Evolutionary conservation across 352 stramenopile genomes (phyloP), one percentile per base, ranked within the genome.

Genomic region (Sclerospora graminicola): DNA sequence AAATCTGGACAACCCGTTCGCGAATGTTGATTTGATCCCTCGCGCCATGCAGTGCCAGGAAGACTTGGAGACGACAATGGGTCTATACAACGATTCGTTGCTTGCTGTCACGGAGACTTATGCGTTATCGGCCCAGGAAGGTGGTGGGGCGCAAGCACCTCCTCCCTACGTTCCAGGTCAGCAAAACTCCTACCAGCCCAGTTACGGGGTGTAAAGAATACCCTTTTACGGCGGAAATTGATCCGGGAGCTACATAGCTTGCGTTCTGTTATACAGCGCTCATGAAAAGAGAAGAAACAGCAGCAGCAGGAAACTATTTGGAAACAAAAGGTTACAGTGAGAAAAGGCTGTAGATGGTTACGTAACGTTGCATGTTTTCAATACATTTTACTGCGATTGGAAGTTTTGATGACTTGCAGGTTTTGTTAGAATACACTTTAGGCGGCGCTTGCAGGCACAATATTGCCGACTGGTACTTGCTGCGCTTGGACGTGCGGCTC

Each of bases 1-100:
- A n/a, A 89, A 89, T 58, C 26, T 90, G 62, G 81, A 93, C 62
- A 93, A 93, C 45, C 81, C 81, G 46, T 93, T 93, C 36, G 81
- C 81, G 13, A 89, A 90, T 43, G 70, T 89, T 26, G 81, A 93
- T 51, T 45, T 93, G 35, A 93, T 93, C 44, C 78, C 78, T 32
- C 81, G 78, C 7, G 81, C 81, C 43, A 90, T 93, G 81, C 78
- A 93, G 63, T 93, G 75, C 60, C 76, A 90, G 41, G 78, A 93
- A 50, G 78, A 90, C 40, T 46, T 93, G 30, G 81, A 90, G 55
- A 88, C 63, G 37, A 89, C 81, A 2, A 93, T 90, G 73, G 76
- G 79, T 32, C 54, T 90, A 37, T 93, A 93, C 74, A 93, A 93
- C 53, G 81, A 90, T 57, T 93, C 81, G 49, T 63, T 93, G 42